phyloP scores from a whole-genome alignment of 2,329 filamentous ascomycete species.

The Dryadomyces sulphureus region DNA sequence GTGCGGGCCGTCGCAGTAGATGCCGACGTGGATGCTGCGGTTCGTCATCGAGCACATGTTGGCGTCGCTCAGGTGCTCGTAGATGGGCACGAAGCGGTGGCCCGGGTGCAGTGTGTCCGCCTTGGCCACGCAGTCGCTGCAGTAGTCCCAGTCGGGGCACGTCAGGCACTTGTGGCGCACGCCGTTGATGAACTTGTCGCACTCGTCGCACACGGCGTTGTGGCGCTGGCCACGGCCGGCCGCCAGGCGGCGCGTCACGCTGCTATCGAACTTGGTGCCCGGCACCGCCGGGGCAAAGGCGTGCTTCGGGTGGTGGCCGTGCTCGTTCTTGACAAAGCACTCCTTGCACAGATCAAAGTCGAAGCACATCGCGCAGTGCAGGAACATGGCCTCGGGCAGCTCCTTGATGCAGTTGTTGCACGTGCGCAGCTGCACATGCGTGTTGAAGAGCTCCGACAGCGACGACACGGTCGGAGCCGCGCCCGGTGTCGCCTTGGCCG shows the following conservation, averaged over 20 bases:
- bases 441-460: neutral
- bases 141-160: constrained; percentile 97
- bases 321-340: constrained; percentile 62
- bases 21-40: constrained; percentile 56
- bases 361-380: constrained; percentile 71
- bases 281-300: constrained; percentile 55
- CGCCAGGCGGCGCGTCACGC: constrained; percentile 53
- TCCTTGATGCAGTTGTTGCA: constrained; percentile 57
- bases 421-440: constrained; percentile 33
- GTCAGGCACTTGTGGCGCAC: constrained; percentile 92
- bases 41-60: neutral
- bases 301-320: constrained; percentile 87
- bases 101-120: constrained; percentile 57
- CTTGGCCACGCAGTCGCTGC: constrained; percentile 55
- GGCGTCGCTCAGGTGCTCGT: constrained; percentile 35
- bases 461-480: neutral
- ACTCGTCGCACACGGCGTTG: constrained; percentile 86
- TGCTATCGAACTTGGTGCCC: constrained; percentile 43
- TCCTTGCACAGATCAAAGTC: constrained; percentile 85
- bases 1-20: constrained; percentile 88
- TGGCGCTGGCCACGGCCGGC: constrained; percentile 73
- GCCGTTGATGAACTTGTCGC: constrained; percentile 75
- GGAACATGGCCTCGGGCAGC: constrained; percentile 62
- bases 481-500: neutral
- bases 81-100: constrained; percentile 82